Conservation (phyloP, 2,329 filamentous ascomycete species). For the Raffaelea ambrosiae region DNA sequence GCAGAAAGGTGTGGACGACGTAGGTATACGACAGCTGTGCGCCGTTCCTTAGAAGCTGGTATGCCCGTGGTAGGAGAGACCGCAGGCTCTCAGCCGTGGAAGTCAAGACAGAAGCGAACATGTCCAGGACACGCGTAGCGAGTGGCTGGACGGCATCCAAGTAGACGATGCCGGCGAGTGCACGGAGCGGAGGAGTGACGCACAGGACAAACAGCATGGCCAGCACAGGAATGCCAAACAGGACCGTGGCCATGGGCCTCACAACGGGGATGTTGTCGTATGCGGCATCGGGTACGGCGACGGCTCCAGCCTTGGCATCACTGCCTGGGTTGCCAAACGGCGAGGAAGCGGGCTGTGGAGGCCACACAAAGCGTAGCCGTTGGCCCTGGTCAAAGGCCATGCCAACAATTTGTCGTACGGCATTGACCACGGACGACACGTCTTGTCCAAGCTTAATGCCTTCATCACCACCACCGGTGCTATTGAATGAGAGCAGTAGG, state of each 20-base stretch:
- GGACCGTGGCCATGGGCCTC: background rate
- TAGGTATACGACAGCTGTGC: background rate
- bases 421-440: background rate
- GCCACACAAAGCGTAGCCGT: slow-evolving; percentile 1
- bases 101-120: too few relatives aligned
- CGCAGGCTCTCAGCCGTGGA: too few relatives aligned
- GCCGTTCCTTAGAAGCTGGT: background rate
- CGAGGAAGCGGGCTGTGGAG: background rate
- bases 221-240: slow-evolving; percentile 1
- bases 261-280: background rate
- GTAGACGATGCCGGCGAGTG: background rate
- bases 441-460: background rate
- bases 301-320: background rate
- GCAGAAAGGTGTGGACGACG: slow-evolving; percentile 4
- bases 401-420: background rate
- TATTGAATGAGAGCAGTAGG: slow-evolving; percentile 1
- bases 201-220: background rate
- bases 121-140: too few relatives aligned
- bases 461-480: background rate
- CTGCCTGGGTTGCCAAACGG: background rate
- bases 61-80: too few relatives aligned
- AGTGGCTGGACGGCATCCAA: too few relatives aligned
- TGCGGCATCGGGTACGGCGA: background rate
- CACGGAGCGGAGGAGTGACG: background rate
- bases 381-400: slow-evolving; percentile 9